Evolutionary conservation across 345 rosid genomes (phyloP), one percentile per base, ranked within the genome.

Genomic region (Passiflora organensis): DNA sequence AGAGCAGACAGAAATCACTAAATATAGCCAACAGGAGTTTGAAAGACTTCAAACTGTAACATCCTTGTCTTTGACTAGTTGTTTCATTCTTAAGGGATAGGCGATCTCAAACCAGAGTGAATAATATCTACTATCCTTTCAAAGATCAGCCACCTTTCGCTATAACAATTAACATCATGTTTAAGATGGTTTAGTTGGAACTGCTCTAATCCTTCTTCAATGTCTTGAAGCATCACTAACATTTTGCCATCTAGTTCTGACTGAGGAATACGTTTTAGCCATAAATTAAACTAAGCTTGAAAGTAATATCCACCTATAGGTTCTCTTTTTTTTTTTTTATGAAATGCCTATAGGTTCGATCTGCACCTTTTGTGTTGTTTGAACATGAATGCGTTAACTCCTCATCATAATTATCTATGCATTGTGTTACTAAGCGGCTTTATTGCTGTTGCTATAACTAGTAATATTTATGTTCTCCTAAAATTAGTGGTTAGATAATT

Each of bases 21-120:
- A 78, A 64, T 86, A 72, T 65, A 89, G 96, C 70, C 95, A 83
- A 75, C 94, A 83, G 66, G 94, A 89, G 77, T 93, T 63, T 68
- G 95, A 93, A 66, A 84, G 99, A 76, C 86, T 93, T 59, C 97
- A 86, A 83, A 89, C 73, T 63, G 99, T 93, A 86, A 73, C 8
- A 6, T 34, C 42, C 48, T 51, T 19, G 14, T 56, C 53, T 36
- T 13, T 44, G 21, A 25, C 13, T 42, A 13, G 4, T n/a, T n/a
- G n/a, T 58, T 52, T 23, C 42, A 23, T 37, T 20, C 10, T 43
- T 10, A 41, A 5, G 23, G n/a, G 39, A 16, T 28, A 8, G 15
- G 38, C 11, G 58, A 41, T 55, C 17, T 34, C 36, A 57, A 25
- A n/a, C n/a, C n/a, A n/a, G n/a, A 14, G 23, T 17, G 4, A 11